Percentiles rank a stretch among this genome's conserved stretches.
phyloP scores from a whole-genome alignment of 1,284 basidiomycete species.

The Marasmius fiardii region DNA sequence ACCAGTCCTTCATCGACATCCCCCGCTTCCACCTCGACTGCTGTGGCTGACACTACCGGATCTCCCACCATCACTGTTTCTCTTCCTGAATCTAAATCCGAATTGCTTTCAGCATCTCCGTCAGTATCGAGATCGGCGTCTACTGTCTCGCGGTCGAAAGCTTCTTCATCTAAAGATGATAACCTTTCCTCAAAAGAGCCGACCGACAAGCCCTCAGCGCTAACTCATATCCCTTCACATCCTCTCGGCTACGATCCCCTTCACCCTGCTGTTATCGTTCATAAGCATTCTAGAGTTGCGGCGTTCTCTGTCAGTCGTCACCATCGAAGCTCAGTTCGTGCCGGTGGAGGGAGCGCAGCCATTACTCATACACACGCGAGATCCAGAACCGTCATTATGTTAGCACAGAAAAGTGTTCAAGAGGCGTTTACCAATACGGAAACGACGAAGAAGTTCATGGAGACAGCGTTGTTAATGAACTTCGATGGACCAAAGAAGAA shows the following conservation, averaged over 20 bases:
- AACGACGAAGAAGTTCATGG: slow-evolving; percentile 2
- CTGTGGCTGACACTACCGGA: not conserved
- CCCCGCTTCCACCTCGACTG: not conserved
- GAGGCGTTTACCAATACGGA: slow-evolving; percentile 3
- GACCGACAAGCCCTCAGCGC: not conserved
- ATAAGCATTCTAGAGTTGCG: slow-evolving; percentile 11
- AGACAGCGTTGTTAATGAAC: slow-evolving; percentile 1
- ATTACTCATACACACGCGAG: not conserved
- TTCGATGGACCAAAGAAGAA: not conserved
- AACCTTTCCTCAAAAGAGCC: not conserved
- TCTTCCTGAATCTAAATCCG: not conserved
- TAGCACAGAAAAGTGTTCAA: slow-evolving; percentile 1
- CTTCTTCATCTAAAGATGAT: not conserved
- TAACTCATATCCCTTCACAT: not conserved
- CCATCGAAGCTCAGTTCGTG: not conserved
- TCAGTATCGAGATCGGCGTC: too few species aligned
- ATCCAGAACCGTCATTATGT: not conserved
- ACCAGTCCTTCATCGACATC: not conserved
- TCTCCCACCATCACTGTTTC: not conserved
- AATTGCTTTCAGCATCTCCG: not conserved
- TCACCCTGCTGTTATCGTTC: slow-evolving; percentile 12
- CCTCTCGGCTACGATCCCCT: slow-evolving; percentile 4
- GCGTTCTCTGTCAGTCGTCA: slow-evolving; percentile 13
- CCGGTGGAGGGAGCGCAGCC: not conserved
- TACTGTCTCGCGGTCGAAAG: too few species aligned